Base-by-base conservation (phyloP, 345 rosid species). In the Passiflora organensis region DNA sequence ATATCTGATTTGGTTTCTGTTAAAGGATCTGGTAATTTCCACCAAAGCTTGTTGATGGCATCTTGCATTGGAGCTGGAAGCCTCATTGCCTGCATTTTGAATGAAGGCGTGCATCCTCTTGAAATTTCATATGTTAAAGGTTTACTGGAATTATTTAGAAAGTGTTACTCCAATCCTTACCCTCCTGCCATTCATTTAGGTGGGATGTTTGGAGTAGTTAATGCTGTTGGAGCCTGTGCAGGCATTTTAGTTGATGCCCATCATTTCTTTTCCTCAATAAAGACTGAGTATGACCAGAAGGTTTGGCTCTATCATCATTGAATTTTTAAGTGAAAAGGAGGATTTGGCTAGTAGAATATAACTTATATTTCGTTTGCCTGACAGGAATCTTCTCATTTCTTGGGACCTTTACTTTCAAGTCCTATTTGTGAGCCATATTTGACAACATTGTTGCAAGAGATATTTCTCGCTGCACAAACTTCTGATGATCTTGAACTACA, bases 121-220 rank as follows among this genome's bases (percentile, higher is more conserved):
- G 81, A 81, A 55, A 68, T 68, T 58, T 82, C 77, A 61, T 32
- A 48, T n/a, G 57, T 91, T 48, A 77, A 77, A 67, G 53, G 57
- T 43, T 80, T 82, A 39, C 69, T 87, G 64, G 82, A 83, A 49
- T 63, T 85, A 63, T 85, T 85, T 57, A 85, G 77, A 63, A 82
- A 66, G 64, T 87, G 96, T 64, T 91, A 87, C 63, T 77, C 86
- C 54, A 72, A 64, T 59, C 72, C 86, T 67, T 59, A 65, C 64
- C 88, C 87, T 63, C 64, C 86, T 9, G 66, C 78, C 53, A 60
- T 77, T 62, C 85, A 82, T 59, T 65, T 87, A 63, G 90, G 95
- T 59, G 98, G 86, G 47, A 87, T 91, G 95, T 80, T 91, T 60
- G 98, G 96, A 62, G 72, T 91, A 52, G 80, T 85, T 65, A 91